Evolutionary conservation across 2,329 filamentous ascomycete genomes (phyloP).

Genomic region (Grosmannia clavigera): DNA sequence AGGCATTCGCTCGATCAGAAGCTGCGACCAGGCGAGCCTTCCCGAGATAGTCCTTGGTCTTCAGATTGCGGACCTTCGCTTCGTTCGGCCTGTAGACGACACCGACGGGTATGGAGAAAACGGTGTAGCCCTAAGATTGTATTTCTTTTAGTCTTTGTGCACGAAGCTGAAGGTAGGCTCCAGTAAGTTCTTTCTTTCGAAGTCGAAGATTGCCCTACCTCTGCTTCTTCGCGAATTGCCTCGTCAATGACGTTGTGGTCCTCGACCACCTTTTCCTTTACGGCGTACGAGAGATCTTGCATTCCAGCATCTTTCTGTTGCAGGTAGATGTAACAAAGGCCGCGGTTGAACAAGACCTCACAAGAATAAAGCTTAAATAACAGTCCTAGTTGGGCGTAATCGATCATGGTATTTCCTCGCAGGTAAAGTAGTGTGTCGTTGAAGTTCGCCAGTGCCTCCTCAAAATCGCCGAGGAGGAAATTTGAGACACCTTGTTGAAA

Average conservation of each 20-base stretch:
- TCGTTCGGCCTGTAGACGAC: conserved; percentile 93
- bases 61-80: conserved; percentile 95
- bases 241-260: conserved; percentile 98
- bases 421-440: conserved; percentile 94
- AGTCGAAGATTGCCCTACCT: conserved; percentile 41
- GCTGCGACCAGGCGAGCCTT: conserved; percentile 90
- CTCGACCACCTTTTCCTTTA: conserved; percentile 90
- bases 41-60: conserved; percentile 94
- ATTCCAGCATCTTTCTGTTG: conserved; percentile 84
- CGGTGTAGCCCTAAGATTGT: conserved; percentile 74
- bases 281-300: conserved; percentile 80
- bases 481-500: conserved; percentile 98
- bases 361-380: conserved; percentile 96
- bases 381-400: conserved; percentile 90
- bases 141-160: not conserved
- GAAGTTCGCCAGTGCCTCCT: conserved; percentile 95
- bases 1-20: conserved; percentile 67
- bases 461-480: conserved; percentile 91
- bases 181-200: not conserved
- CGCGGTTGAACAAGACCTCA: conserved; percentile 94
- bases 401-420: conserved; percentile 91
- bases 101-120: conserved; percentile 95
- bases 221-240: conserved; percentile 82
- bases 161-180: not conserved
- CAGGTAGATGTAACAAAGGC: conserved; percentile 93